These are phyloP conservation scores for Auxenochlorella pyrenoidosa DNA, from an alignment of 139 green algal species.

Conservation along the genomic window DNA sequence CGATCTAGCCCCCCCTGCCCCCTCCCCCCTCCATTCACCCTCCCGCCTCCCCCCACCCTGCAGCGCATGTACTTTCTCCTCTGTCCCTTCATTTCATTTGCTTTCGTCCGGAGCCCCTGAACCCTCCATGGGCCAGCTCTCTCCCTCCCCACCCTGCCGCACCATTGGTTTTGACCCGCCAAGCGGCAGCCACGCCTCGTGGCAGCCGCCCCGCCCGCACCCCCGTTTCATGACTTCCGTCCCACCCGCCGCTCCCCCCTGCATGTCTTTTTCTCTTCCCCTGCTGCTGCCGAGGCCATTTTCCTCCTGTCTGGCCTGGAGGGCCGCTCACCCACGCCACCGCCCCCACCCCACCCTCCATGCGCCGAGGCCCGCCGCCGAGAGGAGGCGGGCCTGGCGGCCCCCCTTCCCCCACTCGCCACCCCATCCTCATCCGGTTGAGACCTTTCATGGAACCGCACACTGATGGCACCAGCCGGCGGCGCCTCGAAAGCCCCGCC, in stretches of 20 bases:
- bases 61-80: constrained; percentile 22
- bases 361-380: too few relatives aligned
- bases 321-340: background rate
- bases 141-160: background rate
- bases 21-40: background rate
- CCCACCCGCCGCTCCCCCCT: background rate
- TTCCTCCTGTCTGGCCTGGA: background rate
- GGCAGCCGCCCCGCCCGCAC: background rate
- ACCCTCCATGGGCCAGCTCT: background rate
- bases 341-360: background rate
- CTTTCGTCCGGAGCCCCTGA: background rate
- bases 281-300: background rate
- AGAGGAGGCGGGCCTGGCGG: too few relatives aligned
- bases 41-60: background rate
- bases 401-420: too few relatives aligned
- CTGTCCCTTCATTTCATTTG: constrained; percentile 27
- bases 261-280: background rate
- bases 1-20: background rate
- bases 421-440: too few relatives aligned
- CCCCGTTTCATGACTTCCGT: background rate
- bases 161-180: background rate
- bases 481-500: background rate
- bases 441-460: too few relatives aligned
- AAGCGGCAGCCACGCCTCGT: background rate
- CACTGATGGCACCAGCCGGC: too few relatives aligned